These are phyloP conservation scores for Cylindrodendrum hubeiense DNA, from an alignment of 2,329 filamentous ascomycete species.

Conservation along the genomic window DNA sequence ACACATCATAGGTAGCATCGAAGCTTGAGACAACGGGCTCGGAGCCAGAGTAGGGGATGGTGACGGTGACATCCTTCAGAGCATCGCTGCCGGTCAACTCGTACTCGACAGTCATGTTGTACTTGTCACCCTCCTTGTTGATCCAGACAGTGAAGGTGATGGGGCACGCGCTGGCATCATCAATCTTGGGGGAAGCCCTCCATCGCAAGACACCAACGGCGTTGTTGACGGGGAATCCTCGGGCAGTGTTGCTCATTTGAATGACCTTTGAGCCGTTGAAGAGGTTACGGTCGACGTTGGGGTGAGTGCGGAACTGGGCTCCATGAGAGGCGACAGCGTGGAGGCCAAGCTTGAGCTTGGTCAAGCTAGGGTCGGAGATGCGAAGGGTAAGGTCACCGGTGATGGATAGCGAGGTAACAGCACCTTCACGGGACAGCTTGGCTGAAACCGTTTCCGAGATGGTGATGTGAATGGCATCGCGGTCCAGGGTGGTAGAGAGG, in stretches of 20 bases:
- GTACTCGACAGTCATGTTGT: constrained; percentile 94
- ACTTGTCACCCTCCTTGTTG: constrained; percentile 86
- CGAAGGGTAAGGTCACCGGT: constrained; percentile 93
- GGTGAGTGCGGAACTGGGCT: constrained; percentile 94
- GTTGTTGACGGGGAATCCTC: constrained; percentile 95
- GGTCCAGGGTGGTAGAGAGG: constrained; percentile 77
- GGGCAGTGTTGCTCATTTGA: constrained; percentile 88
- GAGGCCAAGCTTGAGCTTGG: constrained; percentile 90
- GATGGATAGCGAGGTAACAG: constrained; percentile 86
- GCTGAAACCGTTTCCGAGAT: constrained; percentile 92
- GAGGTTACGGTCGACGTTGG: constrained; percentile 90
- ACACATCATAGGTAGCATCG: constrained; percentile 93
- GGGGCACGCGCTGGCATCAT: constrained; percentile 84
- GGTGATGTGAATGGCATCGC: constrained; percentile 88
- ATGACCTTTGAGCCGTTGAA: constrained; percentile 88
- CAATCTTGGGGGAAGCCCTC: constrained; percentile 85
- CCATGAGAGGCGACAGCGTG: constrained; percentile 82
- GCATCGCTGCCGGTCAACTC: constrained; percentile 86
- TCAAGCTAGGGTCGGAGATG: constrained; percentile 88
- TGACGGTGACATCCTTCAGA: constrained; percentile 86
- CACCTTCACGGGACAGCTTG: constrained; percentile 88
- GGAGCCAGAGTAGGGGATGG: constrained; percentile 86
- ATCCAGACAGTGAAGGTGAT: constrained; percentile 99
- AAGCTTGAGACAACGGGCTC: constrained; percentile 94
- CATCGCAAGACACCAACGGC: constrained; percentile 93